A percentile compares a stretch with the other conserved stretches of the same genome.
Conservation (phyloP, 495 filamentous ascomycete species). For the Thozetella sp. region DNA sequence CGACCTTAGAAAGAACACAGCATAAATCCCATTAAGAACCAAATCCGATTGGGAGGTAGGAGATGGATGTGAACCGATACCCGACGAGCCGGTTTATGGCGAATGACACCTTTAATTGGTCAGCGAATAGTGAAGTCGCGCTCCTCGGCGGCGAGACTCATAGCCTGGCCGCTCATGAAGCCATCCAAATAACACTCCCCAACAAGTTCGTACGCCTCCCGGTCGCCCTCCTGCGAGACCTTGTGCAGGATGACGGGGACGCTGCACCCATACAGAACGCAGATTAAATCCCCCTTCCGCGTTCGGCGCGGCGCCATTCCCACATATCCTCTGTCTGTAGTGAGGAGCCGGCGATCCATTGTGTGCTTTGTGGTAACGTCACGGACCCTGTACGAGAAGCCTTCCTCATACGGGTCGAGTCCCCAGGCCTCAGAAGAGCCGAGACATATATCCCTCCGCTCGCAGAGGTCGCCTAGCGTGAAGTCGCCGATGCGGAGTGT, state of each 20-base stretch:
- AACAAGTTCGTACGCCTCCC: background rate
- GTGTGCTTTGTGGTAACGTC: background rate
- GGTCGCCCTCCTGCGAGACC: background rate
- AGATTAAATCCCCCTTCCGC: constrained; percentile 26
- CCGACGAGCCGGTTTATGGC: too few relatives aligned
- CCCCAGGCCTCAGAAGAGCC: background rate
- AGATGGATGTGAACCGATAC: too few relatives aligned
- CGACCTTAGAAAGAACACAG: too few relatives aligned
- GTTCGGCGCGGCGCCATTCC: constrained; percentile 19
- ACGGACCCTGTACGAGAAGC: background rate
- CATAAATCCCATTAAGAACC: too few relatives aligned
- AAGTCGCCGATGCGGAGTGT: background rate
- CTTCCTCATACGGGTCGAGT: background rate
- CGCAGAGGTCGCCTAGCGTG: background rate
- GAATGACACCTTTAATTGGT: too few relatives aligned
- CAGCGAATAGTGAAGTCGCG: too few relatives aligned
- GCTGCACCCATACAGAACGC: constrained; percentile 41
- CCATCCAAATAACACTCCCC: background rate
- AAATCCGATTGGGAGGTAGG: too few relatives aligned
- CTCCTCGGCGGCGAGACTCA: background rate
- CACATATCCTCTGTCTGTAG: background rate
- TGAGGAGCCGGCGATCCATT: background rate
- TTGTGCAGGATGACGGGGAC: constrained; percentile 36
- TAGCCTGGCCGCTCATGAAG: background rate
- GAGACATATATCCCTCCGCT: background rate